phyloP scores from a whole-genome alignment of 768 basidiomycete genomes.

The Gymnopilus junonius region DNA sequence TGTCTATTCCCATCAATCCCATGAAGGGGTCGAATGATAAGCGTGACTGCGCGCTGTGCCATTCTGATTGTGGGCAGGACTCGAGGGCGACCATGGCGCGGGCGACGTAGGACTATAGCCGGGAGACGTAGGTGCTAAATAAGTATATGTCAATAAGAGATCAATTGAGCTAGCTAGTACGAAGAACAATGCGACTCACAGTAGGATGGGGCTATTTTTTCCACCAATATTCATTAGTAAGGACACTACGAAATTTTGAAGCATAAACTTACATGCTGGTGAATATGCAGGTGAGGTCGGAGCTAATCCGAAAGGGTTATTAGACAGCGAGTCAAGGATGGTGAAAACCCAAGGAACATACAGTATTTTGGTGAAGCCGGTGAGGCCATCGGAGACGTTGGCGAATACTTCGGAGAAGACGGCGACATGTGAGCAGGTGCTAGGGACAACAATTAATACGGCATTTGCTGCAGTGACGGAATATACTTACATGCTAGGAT shows the following conservation, averaged over 20 bases:
- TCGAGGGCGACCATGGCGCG: slow-evolving; percentile 75
- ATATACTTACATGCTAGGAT: slow-evolving; percentile 63
- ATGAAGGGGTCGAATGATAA: slow-evolving; percentile 56
- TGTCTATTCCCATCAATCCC: slow-evolving; percentile 41
- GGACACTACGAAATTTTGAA: not conserved
- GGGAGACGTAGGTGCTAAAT: slow-evolving; percentile 78
- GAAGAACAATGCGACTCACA: slow-evolving; percentile 49
- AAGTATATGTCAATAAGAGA: slow-evolving; percentile 19
- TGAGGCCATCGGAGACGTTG: slow-evolving; percentile 88
- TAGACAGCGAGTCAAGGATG: not conserved
- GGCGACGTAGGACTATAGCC: slow-evolving; percentile 88
- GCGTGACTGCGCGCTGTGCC: slow-evolving; percentile 44
- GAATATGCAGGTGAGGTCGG: slow-evolving; percentile 90
- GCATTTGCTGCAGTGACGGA: not conserved
- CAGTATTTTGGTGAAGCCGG: slow-evolving; percentile 94
- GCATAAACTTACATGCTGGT: slow-evolving; percentile 71
- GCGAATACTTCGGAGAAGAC: slow-evolving; percentile 91
- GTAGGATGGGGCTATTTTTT: slow-evolving; percentile 74
- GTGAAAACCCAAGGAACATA: slow-evolving; percentile 41
- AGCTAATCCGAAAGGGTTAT: slow-evolving; percentile 45
- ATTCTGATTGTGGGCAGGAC: slow-evolving; percentile 71
- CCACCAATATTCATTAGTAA: slow-evolving; percentile 1
- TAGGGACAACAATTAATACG: slow-evolving; percentile 26
- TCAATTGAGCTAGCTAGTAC: not conserved
- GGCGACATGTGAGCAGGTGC: slow-evolving; percentile 86